phyloP scores from a whole-genome alignment of 768 basidiomycete species.

The Termitomyces bulborhizus region DNA sequence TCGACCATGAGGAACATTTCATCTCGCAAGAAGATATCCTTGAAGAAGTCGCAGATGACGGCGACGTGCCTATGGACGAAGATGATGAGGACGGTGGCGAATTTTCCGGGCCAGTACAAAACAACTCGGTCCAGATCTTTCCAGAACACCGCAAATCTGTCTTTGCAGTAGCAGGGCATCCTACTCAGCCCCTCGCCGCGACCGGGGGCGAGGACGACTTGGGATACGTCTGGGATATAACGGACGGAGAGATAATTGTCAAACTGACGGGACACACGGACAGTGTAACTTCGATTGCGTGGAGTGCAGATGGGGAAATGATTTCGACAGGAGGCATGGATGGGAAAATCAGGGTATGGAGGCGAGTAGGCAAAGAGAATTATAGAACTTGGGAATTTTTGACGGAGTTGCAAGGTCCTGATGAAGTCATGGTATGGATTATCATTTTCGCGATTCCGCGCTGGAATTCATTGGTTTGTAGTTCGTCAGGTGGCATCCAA shows the following conservation, averaged over 20 bases:
- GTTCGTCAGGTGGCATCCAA: constrained; percentile 98
- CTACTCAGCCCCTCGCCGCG: constrained; percentile 72
- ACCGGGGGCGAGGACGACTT: constrained; percentile 96
- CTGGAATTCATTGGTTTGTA: constrained; percentile 24
- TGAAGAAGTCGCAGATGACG: constrained; percentile 59
- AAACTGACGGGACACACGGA: constrained; percentile 92
- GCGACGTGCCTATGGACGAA: constrained; percentile 67
- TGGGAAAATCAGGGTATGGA: constrained; percentile 89
- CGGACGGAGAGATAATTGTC: constrained; percentile 72
- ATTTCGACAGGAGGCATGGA: constrained; percentile 98
- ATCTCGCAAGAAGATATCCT: constrained; percentile 63
- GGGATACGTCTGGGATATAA: constrained; percentile 90
- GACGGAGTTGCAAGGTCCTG: constrained; percentile 87
- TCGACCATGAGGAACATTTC: constrained; percentile 49
- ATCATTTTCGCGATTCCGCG: neutral
- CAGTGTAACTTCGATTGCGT: constrained; percentile 74
- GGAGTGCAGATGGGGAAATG: constrained; percentile 88
- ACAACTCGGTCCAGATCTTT: constrained; percentile 69
- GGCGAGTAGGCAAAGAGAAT: constrained; percentile 68
- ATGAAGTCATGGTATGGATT: constrained; percentile 83
- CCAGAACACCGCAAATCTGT: constrained; percentile 68
- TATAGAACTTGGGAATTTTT: constrained; percentile 90
- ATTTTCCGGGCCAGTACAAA: constrained; percentile 34
- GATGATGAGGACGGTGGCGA: constrained; percentile 52
- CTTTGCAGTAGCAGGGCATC: constrained; percentile 81